These are phyloP conservation scores for Ogataea polymorpha DNA, from an alignment of 805 yeast species.

Conservation along the genomic window DNA sequence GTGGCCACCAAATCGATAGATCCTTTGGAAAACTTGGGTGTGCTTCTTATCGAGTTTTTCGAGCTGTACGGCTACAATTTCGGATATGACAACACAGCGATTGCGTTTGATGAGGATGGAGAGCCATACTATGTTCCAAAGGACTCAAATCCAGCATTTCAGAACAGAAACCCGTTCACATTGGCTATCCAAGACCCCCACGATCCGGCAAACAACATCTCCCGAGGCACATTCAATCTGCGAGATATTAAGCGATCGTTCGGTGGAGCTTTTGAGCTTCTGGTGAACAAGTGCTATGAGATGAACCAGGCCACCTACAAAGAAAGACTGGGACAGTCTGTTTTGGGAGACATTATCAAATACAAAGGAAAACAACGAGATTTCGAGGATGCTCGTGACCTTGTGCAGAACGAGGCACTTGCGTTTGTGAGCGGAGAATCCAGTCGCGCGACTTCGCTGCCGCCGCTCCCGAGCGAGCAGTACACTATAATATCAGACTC, in stretches of 20 bases:
- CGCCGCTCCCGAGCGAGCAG: slow-evolving; percentile 35
- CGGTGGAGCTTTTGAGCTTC: slow-evolving; percentile 79
- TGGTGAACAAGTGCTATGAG: slow-evolving; percentile 72
- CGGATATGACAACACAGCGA: slow-evolving; percentile 75
- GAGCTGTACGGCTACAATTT: slow-evolving; percentile 89
- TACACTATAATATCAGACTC: slow-evolving; percentile 26
- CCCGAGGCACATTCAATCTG: slow-evolving; percentile 80
- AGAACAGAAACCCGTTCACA: slow-evolving; percentile 55
- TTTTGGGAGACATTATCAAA: slow-evolving; percentile 75
- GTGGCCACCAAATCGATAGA: slow-evolving; percentile 62
- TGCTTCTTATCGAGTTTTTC: slow-evolving; percentile 83
- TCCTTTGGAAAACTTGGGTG: slow-evolving; percentile 76
- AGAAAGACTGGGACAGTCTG: slow-evolving; percentile 65
- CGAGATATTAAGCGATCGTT: slow-evolving; percentile 80
- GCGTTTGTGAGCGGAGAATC: slow-evolving; percentile 27
- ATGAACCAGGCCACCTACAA: slow-evolving; percentile 64
- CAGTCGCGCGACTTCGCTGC: slow-evolving; percentile 20
- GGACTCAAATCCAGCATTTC: slow-evolving; percentile 32
- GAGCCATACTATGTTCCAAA: slow-evolving; percentile 60
- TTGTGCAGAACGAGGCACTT: slow-evolving; percentile 60
- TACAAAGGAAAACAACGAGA: slow-evolving; percentile 73
- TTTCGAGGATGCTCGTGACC: slow-evolving; percentile 68
- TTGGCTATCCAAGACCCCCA: slow-evolving; percentile 87
- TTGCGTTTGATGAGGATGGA: slow-evolving; percentile 57
- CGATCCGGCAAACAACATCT: slow-evolving; percentile 77